Evolutionary conservation across 306 rosid species (phyloP).

Genomic region (Cucurbita maxima): DNA sequence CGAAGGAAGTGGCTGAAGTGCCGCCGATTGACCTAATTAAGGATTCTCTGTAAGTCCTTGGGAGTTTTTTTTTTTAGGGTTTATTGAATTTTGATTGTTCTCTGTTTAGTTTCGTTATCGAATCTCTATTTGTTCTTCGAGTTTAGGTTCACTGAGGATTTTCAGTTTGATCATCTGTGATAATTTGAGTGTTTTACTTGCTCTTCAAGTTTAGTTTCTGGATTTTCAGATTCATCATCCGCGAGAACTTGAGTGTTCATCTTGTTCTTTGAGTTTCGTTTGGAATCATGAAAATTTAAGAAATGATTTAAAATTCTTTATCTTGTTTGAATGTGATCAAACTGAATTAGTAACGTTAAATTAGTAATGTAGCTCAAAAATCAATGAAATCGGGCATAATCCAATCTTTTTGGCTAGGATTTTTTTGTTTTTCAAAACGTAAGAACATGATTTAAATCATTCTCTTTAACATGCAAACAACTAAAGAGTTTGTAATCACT

Average conservation of each 20-base stretch:
- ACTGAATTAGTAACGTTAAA: background rate
- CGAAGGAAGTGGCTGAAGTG: conserved; percentile 14
- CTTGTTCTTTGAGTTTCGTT: background rate
- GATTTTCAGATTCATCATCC: background rate
- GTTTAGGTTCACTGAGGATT: background rate
- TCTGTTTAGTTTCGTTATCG: background rate
- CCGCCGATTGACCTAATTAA: conserved; percentile 11
- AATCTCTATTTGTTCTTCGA: background rate
- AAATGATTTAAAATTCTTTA: background rate
- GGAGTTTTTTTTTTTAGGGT: background rate
- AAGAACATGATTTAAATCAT: background rate
- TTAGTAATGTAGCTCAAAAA: background rate
- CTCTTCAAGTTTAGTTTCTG: no score
- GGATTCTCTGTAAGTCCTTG: conserved; percentile 31
- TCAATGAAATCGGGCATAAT: background rate
- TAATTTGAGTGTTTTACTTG: background rate
- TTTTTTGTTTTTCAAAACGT: background rate
- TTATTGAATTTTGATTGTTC: background rate
- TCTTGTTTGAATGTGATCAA: background rate
- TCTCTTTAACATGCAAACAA: background rate
- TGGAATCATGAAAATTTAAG: background rate
- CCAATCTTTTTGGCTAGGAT: background rate
- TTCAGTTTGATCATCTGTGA: background rate
- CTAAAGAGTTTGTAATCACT: no score
- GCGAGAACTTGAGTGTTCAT: background rate